Evolutionary conservation across 305 asterid species (phyloP).

Genomic region (Solanum aculeatissimum): DNA sequence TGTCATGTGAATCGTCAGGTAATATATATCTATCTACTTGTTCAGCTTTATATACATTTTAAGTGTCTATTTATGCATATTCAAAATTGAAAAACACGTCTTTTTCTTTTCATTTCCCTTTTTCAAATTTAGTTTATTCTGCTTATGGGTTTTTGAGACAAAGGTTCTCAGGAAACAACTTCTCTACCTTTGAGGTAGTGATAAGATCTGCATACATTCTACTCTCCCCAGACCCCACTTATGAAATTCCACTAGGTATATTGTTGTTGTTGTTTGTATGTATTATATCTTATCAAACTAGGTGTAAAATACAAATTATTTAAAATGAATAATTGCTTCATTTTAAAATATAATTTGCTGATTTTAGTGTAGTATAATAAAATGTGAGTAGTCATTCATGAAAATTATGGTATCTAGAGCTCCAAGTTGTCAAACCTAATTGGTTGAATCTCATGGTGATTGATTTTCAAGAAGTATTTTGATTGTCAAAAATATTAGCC

Average conservation of each 20-base stretch:
- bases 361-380: not conserved
- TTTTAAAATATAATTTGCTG: not conserved
- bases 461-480: not conserved
- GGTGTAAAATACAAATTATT: too few relatives aligned
- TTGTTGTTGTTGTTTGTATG: too few relatives aligned
- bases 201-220: too few relatives aligned
- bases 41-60: not conserved
- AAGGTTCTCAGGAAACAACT: too few relatives aligned
- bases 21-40: fast-evolving
- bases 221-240: too few relatives aligned
- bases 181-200: too few relatives aligned
- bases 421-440: not conserved
- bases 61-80: not conserved
- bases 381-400: not conserved
- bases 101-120: too few relatives aligned
- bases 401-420: not conserved
- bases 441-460: not conserved
- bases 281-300: too few relatives aligned
- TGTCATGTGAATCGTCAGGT: not conserved
- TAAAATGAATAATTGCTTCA: not conserved
- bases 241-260: too few relatives aligned
- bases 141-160: too few relatives aligned
- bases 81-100: not conserved
- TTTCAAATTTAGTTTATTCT: too few relatives aligned
- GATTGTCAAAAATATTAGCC: not conserved